These are phyloP conservation scores for Nannochloropsis limnetica DNA, from an alignment of 352 stramenopile species.

Conservation along the genomic window DNA sequence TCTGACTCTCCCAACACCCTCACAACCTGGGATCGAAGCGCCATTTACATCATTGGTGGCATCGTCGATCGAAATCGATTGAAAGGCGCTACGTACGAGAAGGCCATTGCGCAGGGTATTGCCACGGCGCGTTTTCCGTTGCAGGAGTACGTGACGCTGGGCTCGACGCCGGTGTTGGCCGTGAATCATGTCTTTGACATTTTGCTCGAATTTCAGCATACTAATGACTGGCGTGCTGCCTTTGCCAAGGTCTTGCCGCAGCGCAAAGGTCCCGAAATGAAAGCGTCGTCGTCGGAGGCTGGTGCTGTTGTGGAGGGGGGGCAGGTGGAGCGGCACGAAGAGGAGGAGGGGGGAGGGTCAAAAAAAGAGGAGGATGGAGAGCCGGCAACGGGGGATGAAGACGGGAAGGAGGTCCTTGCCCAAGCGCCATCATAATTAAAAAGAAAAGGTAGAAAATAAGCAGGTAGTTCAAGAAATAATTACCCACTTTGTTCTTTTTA, in stretches of 20 bases:
- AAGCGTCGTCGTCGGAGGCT: not conserved
- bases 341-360: not conserved
- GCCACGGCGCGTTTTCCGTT: conserved; percentile 78
- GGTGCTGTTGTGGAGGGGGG: not conserved
- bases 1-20: conserved; percentile 82
- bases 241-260: conserved; percentile 13
- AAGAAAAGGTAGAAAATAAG: too few relatives aligned
- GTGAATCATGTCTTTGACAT: conserved; percentile 70
- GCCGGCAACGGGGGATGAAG: not conserved
- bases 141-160: conserved; percentile 68
- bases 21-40: conserved; percentile 68
- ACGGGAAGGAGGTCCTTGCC: not conserved
- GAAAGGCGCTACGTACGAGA: conserved; percentile 70
- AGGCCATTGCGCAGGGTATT: conserved; percentile 75
- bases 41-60: conserved; percentile 89
- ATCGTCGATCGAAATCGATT: conserved; percentile 90
- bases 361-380: not conserved
- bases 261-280: not conserved
- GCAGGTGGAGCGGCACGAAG: not conserved
- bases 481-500: not conserved
- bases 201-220: conserved; percentile 55
- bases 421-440: not conserved
- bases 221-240: conserved; percentile 38
- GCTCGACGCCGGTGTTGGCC: conserved; percentile 56
- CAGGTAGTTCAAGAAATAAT: too few relatives aligned